These are phyloP conservation scores for Brassica incana DNA, from an alignment of 345 rosid genomes.

Conservation along the genomic window DNA sequence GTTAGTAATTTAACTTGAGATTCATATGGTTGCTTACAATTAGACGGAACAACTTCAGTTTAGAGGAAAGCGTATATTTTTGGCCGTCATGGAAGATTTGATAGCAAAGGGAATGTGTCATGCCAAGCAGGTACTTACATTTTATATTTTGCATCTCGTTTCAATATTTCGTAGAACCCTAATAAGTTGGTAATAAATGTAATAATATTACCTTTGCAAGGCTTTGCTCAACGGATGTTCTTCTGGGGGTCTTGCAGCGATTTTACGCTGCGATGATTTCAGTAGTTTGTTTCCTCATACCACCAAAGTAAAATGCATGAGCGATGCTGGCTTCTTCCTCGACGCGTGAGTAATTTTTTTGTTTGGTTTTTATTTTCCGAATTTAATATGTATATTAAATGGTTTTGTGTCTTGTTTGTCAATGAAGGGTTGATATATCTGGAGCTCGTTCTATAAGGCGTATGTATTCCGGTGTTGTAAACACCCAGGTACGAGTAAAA, in stretches of 20 bases:
- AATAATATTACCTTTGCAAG: background rate
- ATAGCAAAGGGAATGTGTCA: background rate
- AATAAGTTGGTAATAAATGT: background rate
- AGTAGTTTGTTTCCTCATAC: slow-evolving; percentile 51
- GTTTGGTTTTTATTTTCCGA: background rate
- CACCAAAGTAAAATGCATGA: slow-evolving; percentile 81
- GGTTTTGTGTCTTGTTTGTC: slow-evolving; percentile 6
- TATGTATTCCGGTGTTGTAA: slow-evolving; percentile 68
- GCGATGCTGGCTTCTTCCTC: slow-evolving; percentile 96
- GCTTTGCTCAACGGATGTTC: slow-evolving; percentile 84
- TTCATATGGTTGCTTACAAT: background rate
- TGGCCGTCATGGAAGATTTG: background rate
- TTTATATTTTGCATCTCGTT: background rate
- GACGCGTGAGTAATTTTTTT: slow-evolving; percentile 64
- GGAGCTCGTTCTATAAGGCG: slow-evolving; percentile 75
- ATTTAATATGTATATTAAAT: background rate
- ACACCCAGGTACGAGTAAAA: slow-evolving; percentile 57
- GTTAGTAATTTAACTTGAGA: background rate
- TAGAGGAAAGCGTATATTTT: background rate
- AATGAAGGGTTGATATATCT: slow-evolving; percentile 70
- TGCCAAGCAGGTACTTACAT: background rate
- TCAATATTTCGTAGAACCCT: background rate
- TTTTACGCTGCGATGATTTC: slow-evolving; percentile 71
- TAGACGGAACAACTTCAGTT: background rate
- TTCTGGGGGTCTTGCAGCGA: slow-evolving; percentile 80